phyloP scores from a whole-genome alignment of 768 basidiomycete species.

The Phaeotremella fagi region DNA sequence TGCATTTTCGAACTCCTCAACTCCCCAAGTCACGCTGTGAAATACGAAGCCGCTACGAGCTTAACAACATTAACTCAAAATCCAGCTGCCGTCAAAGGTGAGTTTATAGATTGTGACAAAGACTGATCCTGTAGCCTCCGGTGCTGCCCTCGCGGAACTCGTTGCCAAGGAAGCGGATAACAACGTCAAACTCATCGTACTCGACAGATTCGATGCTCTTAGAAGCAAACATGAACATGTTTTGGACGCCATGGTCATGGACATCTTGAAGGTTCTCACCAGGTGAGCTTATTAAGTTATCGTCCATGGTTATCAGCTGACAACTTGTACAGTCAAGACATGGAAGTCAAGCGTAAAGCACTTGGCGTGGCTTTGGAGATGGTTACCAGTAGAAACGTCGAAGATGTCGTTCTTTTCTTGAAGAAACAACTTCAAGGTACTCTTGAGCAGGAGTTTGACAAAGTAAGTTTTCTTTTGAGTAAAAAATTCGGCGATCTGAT shows the following conservation, averaged over 20 bases:
- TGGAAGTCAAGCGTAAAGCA: conserved; percentile 93
- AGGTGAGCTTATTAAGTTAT: conserved; percentile 54
- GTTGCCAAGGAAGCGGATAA: conserved; percentile 96
- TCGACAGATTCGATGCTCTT: conserved; percentile 80
- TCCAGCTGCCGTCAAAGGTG: conserved; percentile 91
- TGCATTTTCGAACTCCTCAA: conserved; percentile 88
- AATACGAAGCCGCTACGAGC: conserved; percentile 94
- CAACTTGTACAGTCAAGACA: conserved; percentile 63
- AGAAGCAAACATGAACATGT: conserved; percentile 77
- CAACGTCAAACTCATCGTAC: conserved; percentile 95
- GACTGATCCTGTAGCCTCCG: conserved; percentile 61
- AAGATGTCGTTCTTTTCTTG: conserved; percentile 90
- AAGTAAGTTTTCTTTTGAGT: conserved; percentile 54
- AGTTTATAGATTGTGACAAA: conserved; percentile 8
- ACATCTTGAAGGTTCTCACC: conserved; percentile 82
- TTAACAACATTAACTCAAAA: conserved; percentile 92
- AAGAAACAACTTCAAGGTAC: conserved; percentile 97
- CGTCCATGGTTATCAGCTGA: background rate
- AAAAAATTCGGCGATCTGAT: conserved; percentile 5
- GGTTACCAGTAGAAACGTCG: conserved; percentile 89
- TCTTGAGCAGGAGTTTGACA: conserved; percentile 85
- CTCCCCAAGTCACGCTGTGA: conserved; percentile 84
- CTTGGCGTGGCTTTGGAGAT: conserved; percentile 83
- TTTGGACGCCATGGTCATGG: conserved; percentile 88
- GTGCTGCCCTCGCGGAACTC: conserved; percentile 78